These are phyloP conservation scores for Fusarium sp. DNA, from an alignment of 2,329 filamentous ascomycete genomes.

Conservation along the genomic window DNA sequence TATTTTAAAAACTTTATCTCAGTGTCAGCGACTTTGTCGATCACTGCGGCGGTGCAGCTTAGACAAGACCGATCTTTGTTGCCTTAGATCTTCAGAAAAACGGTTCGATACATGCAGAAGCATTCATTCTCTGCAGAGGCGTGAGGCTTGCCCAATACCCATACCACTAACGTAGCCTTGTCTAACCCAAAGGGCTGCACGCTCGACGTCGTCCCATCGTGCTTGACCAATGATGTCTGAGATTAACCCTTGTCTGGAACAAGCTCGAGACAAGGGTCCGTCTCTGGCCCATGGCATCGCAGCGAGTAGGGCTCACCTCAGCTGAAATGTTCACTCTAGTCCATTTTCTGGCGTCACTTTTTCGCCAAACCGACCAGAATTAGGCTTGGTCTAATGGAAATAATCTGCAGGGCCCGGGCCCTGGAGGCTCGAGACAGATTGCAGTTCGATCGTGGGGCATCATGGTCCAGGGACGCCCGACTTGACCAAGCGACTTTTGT, in stretches of 20 bases:
- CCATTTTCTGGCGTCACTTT: conserved; percentile 45
- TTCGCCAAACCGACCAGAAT: conserved; percentile 39
- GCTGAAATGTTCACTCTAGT: conserved; percentile 51
- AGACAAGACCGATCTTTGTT: conserved; percentile 22
- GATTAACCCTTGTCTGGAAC: conserved; percentile 44
- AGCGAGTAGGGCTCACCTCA: conserved; percentile 54
- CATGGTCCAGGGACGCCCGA: conserved; percentile 38
- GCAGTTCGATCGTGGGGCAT: conserved; percentile 48
- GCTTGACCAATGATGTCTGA: conserved; percentile 44
- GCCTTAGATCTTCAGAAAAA: conserved; percentile 29
- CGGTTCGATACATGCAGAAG: conserved; percentile 34
- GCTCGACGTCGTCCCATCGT: conserved; percentile 31
- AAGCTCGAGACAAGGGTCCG: conserved; percentile 46
- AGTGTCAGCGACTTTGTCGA: conserved; percentile 23
- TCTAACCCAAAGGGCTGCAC: conserved; percentile 28
- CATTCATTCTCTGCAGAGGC: conserved; percentile 32
- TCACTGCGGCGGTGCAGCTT: conserved; percentile 21
- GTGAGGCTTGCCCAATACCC: conserved; percentile 18
- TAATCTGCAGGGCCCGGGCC: conserved; percentile 33
- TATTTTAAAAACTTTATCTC: conserved; percentile 25
- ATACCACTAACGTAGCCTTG: conserved; percentile 30
- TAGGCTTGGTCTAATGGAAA: conserved; percentile 34
- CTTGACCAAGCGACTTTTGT: conserved; percentile 33
- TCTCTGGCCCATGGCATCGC: conserved; percentile 44
- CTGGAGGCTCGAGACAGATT: conserved; percentile 43